Conservation (phyloP, 129 eudicot species). For the Cynara cardunculus region DNA sequence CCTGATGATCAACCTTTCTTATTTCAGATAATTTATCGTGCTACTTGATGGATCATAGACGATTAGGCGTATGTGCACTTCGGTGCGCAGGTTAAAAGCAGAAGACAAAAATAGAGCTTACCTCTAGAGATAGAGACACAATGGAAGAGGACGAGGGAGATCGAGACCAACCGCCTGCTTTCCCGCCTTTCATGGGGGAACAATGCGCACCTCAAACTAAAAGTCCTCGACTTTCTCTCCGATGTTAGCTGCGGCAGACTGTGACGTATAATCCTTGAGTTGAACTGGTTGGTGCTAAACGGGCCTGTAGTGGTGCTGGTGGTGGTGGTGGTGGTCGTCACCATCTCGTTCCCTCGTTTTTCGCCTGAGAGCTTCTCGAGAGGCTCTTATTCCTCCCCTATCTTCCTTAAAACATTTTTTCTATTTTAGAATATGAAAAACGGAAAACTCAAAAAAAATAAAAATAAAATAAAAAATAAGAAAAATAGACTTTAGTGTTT, state of each 20-base stretch:
- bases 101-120: neutral
- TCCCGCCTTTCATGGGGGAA: constrained; percentile 33
- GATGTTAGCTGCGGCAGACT: constrained; percentile 3
- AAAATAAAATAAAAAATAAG: too few species aligned
- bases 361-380: constrained; percentile 14
- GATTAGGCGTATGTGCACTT: neutral
- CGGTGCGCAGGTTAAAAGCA: neutral
- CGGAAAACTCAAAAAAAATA: too few species aligned
- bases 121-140: constrained; percentile 43
- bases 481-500: too few species aligned
- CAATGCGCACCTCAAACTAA: constrained; percentile 48
- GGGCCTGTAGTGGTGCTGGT: constrained; percentile 35
- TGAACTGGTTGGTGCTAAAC: constrained; percentile 37
- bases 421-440: too few species aligned
- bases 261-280: constrained; percentile 13
- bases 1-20: neutral
- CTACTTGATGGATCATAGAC: neutral
- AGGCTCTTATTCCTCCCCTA: constrained; percentile 17
- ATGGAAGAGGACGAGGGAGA: constrained; percentile 50
- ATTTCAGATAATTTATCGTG: neutral
- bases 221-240: constrained; percentile 10
- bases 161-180: constrained; percentile 58
- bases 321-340: constrained; percentile 11
- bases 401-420: too few species aligned
- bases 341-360: constrained; percentile 29